Base-by-base conservation (phyloP, 2,329 filamentous ascomycete genomes). In the Pseudogymnoascus sp. region DNA sequence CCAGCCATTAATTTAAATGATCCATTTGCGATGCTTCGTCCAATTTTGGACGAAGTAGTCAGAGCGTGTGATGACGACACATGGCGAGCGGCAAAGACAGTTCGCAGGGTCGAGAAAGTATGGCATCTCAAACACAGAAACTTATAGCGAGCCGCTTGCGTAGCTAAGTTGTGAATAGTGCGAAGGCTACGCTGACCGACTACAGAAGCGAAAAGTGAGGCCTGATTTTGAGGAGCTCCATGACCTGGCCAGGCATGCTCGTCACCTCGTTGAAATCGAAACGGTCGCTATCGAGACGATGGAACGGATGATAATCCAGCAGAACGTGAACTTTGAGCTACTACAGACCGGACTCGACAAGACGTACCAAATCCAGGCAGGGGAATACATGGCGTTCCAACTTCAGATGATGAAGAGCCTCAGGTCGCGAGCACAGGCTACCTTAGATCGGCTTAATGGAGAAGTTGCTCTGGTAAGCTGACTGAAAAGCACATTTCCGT, bases 51-150 rank as follows among this genome's bases (percentile, higher is more conserved):
- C 26, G 49, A 58, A 33, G 31, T 58, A 16, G 26, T 58, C 11
- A 58, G 31, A 16, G 26, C 23, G 26, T 33, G 49, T 31, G 49
- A 58, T 35, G 26, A 58, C 14, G n/a, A 16, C 26, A 35, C 31
- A 11, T 31, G 49, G 49, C 49, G 49, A 31, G 49, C 33, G n/a
- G 26, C n/a, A 35, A 35, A 33, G 26, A 12, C 14, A 33, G 31
- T 58, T 35, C 49, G 49, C n/a, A n/a, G 26, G 26, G 14, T 58
- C n/a, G 49, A 58, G 31, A 58, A 58, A 58, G 49, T 58, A 58
- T 16, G n/a, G 26, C 26, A 58, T 31, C 45, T 55, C 29, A 55
- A 26, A 19, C 38, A 19, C 3, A 19, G n/a, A 41, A 19, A 29
- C 19, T 29, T 55, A 26, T 55, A n/a, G 45, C 45, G n/a, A 41